Percentiles rank a stretch among this genome's conserved stretches.
phyloP scores from a whole-genome alignment of 2,329 filamentous ascomycete genomes.

The Aaosphaeria pasadenensis region DNA sequence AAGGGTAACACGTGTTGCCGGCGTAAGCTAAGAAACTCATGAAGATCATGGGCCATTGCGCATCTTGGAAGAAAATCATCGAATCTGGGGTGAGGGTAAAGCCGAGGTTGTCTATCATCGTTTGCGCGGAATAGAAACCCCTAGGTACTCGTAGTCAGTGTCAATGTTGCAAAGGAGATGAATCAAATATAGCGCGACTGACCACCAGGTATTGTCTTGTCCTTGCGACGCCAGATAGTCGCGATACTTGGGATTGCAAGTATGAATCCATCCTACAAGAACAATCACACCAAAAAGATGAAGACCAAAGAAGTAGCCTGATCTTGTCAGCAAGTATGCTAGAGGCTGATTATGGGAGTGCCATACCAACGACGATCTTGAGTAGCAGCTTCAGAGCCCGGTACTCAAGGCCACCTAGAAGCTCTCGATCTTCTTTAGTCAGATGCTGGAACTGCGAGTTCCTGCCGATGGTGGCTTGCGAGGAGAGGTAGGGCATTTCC shows the following conservation, averaged over 20 bases:
- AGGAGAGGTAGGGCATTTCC: constrained; percentile 41
- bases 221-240: constrained; percentile 44
- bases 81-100: constrained; percentile 55
- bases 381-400: constrained; percentile 47
- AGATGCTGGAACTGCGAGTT: constrained; percentile 49
- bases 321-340: constrained; percentile 8
- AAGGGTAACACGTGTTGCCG: constrained; percentile 55
- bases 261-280: constrained; percentile 47
- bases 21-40: constrained; percentile 50
- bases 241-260: constrained; percentile 38
- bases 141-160: constrained; percentile 20
- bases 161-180: constrained; percentile 8
- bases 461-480: constrained; percentile 43
- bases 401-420: constrained; percentile 51
- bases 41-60: constrained; percentile 44
- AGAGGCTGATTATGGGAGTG: constrained; percentile 7
- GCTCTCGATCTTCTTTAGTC: constrained; percentile 40
- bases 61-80: constrained; percentile 57
- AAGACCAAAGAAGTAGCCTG: constrained; percentile 47
- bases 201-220: constrained; percentile 51
- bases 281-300: constrained; percentile 48
- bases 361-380: constrained; percentile 43
- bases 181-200: constrained; percentile 15
- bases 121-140: constrained; percentile 43
- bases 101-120: constrained; percentile 52